phyloP scores from a whole-genome alignment of 2,329 filamentous ascomycete genomes.

The Teratosphaeria destructans region DNA sequence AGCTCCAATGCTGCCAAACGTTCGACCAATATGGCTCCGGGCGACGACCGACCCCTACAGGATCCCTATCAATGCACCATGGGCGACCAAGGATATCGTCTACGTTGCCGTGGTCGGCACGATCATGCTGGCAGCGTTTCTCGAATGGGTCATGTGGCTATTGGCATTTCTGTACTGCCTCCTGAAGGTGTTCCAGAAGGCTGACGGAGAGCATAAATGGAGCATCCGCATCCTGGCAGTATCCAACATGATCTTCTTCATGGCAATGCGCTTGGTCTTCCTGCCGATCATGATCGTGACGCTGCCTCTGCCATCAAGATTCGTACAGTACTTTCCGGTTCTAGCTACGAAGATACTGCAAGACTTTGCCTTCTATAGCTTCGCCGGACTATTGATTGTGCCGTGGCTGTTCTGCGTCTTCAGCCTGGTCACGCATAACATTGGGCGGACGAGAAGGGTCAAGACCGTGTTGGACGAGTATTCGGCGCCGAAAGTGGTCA shows the following conservation, averaged over 20 bases:
- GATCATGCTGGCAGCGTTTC: slow-evolving; percentile 70
- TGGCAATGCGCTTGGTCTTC: slow-evolving; percentile 73
- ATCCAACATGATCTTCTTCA: slow-evolving; percentile 63
- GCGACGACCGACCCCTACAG: background rate
- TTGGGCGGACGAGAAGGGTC: slow-evolving; percentile 72
- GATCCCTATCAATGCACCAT: slow-evolving; percentile 6
- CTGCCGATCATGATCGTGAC: slow-evolving; percentile 92
- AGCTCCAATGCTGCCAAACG: background rate
- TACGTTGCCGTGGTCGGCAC: slow-evolving; percentile 73
- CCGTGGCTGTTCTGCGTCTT: slow-evolving; percentile 93
- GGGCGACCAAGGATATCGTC: slow-evolving; percentile 53
- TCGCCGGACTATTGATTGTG: slow-evolving; percentile 71
- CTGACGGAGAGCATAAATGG: slow-evolving; percentile 49
- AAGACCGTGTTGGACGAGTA: slow-evolving; percentile 75
- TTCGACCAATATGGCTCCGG: background rate
- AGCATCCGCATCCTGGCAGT: slow-evolving; percentile 70
- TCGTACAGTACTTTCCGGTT: slow-evolving; percentile 63
- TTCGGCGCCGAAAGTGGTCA: slow-evolving; percentile 84
- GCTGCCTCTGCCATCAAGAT: slow-evolving; percentile 63
- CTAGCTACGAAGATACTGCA: slow-evolving; percentile 63
- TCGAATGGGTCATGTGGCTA: slow-evolving; percentile 94
- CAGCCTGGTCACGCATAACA: slow-evolving; percentile 74
- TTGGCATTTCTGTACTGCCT: slow-evolving; percentile 90
- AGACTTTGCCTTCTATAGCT: slow-evolving; percentile 94
- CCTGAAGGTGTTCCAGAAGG: slow-evolving; percentile 77